These are phyloP conservation scores for Beauveria brongniartii DNA, from an alignment of 2,329 filamentous ascomycete species.

Conservation along the genomic window DNA sequence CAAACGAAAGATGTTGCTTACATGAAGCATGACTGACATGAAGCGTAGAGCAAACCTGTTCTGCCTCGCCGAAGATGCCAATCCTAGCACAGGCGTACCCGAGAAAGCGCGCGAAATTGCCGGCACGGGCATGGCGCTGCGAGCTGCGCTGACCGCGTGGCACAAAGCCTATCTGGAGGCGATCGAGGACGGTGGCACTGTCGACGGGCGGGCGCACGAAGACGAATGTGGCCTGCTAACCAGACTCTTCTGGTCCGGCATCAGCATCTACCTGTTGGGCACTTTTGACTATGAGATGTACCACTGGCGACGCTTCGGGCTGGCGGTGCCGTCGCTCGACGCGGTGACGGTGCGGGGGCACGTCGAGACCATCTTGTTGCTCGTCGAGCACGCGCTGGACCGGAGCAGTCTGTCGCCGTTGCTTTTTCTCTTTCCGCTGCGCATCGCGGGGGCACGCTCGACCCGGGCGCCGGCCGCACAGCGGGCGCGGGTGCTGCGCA, in stretches of 20 bases:
- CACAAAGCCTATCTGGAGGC: constrained; percentile 8
- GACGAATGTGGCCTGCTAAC: constrained; percentile 17
- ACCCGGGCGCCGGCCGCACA: constrained; percentile 16
- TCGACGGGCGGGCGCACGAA: neutral
- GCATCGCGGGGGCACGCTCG: constrained; percentile 26
- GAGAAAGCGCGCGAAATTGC: constrained; percentile 3
- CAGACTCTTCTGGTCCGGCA: constrained; percentile 22
- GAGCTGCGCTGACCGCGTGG: constrained; percentile 12
- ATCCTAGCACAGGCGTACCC: neutral
- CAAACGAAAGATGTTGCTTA: too few species aligned
- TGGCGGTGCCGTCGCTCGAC: constrained; percentile 18
- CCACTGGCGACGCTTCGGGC: constrained; percentile 20
- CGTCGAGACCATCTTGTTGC: constrained; percentile 18
- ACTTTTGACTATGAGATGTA: constrained; percentile 28
- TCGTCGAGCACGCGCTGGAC: constrained; percentile 14
- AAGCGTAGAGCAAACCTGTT: neutral
- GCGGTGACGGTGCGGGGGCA: constrained; percentile 17
- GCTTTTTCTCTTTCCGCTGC: constrained; percentile 26
- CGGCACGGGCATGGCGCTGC: neutral
- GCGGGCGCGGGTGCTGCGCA: constrained; percentile 14
- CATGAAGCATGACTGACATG: neutral
- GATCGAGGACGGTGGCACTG: neutral
- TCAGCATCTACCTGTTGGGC: constrained; percentile 29
- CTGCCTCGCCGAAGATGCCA: neutral
- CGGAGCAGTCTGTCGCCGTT: constrained; percentile 22